These are phyloP conservation scores for Nannizziopsis arthrosporioides DNA, from an alignment of 2,329 filamentous ascomycete species.

Conservation along the genomic window DNA sequence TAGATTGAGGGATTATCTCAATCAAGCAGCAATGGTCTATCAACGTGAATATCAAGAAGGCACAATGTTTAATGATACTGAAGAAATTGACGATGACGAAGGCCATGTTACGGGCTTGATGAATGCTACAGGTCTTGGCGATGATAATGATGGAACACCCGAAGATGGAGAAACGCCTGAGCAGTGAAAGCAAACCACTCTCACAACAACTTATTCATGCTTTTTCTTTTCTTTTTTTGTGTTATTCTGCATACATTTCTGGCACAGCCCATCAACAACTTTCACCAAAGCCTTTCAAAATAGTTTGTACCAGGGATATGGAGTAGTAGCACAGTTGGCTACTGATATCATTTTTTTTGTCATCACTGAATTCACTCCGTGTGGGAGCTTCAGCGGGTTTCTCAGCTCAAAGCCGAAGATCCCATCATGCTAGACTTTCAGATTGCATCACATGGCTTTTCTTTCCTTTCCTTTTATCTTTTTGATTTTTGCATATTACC, in stretches of 20 bases:
- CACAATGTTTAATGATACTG: slow-evolving; percentile 36
- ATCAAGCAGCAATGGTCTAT: slow-evolving; percentile 32
- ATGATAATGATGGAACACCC: slow-evolving; percentile 27
- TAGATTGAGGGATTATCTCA: slow-evolving; percentile 67
- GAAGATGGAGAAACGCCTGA: background rate
- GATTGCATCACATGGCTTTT: background rate
- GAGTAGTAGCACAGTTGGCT: too few relatives aligned
- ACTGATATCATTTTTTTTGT: too few relatives aligned
- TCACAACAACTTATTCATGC: background rate
- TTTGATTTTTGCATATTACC: slow-evolving; percentile 5
- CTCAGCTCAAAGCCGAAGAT: too few relatives aligned
- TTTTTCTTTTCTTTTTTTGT: background rate
- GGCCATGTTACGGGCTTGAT: slow-evolving; percentile 32
- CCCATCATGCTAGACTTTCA: background rate
- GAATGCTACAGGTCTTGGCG: slow-evolving; percentile 33
- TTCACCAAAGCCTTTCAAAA: too few relatives aligned
- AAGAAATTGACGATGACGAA: slow-evolving; percentile 35
- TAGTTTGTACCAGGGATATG: too few relatives aligned
- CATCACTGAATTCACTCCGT: too few relatives aligned
- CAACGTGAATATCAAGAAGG: slow-evolving; percentile 24
- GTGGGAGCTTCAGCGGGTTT: too few relatives aligned
- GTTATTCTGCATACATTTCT: too few relatives aligned
- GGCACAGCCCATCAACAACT: too few relatives aligned
- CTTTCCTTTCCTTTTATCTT: background rate
- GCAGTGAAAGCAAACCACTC: background rate